These are phyloP conservation scores for Parachlorella kessleri DNA, from an alignment of 139 green algal genomes.

Conservation along the genomic window DNA sequence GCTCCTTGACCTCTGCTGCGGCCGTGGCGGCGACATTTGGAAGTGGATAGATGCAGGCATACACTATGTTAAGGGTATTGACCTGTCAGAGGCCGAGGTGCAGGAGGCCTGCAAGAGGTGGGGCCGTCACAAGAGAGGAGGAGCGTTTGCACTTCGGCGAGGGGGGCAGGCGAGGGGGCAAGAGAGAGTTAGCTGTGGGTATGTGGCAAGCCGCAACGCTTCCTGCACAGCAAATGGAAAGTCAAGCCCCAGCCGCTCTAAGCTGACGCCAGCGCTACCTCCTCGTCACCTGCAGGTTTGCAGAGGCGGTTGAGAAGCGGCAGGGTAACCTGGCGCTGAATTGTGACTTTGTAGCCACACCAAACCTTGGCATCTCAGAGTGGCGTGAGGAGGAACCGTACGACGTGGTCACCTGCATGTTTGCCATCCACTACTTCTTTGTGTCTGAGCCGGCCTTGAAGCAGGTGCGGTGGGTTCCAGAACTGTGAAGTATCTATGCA, in stretches of 20 bases:
- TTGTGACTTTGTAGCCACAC: slow-evolving; percentile 49
- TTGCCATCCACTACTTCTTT: slow-evolving; percentile 97
- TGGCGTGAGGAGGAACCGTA: slow-evolving; percentile 46
- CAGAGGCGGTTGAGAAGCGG: background rate
- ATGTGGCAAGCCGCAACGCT: too few relatives aligned
- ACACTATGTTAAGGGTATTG: slow-evolving; percentile 77
- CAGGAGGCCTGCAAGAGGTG: slow-evolving; percentile 68
- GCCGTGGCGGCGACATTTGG: slow-evolving; percentile 85
- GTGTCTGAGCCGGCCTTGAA: slow-evolving; percentile 61
- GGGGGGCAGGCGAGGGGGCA: too few relatives aligned
- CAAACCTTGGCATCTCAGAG: slow-evolving; percentile 41
- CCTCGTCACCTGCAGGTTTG: slow-evolving; percentile 25
- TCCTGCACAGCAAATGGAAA: too few relatives aligned
- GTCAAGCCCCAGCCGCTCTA: too few relatives aligned
- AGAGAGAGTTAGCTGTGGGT: too few relatives aligned
- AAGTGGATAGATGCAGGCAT: slow-evolving; percentile 85
- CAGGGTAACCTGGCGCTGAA: slow-evolving; percentile 2
- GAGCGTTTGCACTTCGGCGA: too few relatives aligned
- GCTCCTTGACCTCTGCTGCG: slow-evolving; percentile 90
- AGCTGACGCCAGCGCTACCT: too few relatives aligned
- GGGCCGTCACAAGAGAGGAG: too few relatives aligned
- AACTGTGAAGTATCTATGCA: too few relatives aligned
- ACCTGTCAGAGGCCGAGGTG: slow-evolving; percentile 84
- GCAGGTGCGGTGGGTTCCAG: slow-evolving; percentile 11
- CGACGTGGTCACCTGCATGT: slow-evolving; percentile 91